Evolutionary conservation across 2,329 filamentous ascomycete species (phyloP).

Genomic region (Aspergillus tamarii): DNA sequence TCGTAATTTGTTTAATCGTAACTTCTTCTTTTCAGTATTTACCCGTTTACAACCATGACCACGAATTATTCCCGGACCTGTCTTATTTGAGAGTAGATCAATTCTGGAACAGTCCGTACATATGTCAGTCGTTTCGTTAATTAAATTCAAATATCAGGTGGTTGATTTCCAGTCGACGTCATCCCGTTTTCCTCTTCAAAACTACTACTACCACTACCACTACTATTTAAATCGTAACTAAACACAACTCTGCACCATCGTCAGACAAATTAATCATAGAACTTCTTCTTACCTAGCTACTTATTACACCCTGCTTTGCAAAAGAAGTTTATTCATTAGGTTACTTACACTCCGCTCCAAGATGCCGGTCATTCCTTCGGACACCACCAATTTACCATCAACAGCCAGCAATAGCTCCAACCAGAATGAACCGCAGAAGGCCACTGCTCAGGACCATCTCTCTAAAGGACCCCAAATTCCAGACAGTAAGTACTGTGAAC

Average conservation of each 20-base stretch:
- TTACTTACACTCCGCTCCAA: neutral
- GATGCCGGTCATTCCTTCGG: conserved; percentile 36
- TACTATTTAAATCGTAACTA: neutral
- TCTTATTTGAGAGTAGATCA: neutral
- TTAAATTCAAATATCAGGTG: neutral
- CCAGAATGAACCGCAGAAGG: conserved; percentile 42
- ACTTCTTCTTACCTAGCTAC: neutral
- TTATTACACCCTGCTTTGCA: neutral
- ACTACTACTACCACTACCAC: neutral
- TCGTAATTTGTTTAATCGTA: neutral
- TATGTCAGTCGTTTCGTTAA: too few relatives aligned
- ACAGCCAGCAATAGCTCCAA: conserved; percentile 24
- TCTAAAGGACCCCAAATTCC: conserved; percentile 53
- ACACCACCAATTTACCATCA: conserved; percentile 28
- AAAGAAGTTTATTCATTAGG: neutral
- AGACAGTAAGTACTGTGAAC: conserved; percentile 31
- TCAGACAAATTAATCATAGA: neutral
- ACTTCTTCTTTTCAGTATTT: neutral
- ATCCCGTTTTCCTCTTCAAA: neutral
- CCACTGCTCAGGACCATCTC: conserved; percentile 36
- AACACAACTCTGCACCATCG: neutral
- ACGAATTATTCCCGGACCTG: neutral
- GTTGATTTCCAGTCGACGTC: neutral
- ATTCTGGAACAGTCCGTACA: neutral
- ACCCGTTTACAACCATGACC: neutral